Conservation (phyloP, 129 eudicot genomes). For the Flaveria trinervia region DNA sequence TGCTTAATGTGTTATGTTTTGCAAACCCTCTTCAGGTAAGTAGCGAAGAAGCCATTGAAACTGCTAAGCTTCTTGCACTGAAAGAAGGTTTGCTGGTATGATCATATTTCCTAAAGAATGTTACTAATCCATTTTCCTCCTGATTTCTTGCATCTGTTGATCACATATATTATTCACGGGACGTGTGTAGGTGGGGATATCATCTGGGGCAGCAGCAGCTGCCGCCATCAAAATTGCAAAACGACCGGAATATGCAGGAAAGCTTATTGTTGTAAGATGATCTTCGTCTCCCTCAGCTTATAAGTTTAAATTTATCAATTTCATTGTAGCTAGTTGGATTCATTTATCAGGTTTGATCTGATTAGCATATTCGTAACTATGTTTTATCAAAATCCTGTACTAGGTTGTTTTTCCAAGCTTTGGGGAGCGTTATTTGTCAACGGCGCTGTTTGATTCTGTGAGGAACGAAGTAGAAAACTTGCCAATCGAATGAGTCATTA, state of each 20-base stretch:
- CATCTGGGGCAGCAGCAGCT: slow-evolving; percentile 25
- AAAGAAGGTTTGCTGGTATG: slow-evolving; percentile 79
- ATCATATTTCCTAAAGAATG: slow-evolving; percentile 1
- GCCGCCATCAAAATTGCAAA: slow-evolving; percentile 23
- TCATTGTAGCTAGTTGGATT: neutral
- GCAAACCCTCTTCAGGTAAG: slow-evolving; percentile 43
- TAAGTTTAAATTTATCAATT: neutral
- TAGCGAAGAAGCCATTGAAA: slow-evolving; percentile 72
- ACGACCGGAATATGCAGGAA: slow-evolving; percentile 21
- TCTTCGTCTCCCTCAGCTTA: neutral
- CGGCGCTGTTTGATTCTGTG: slow-evolving; percentile 6
- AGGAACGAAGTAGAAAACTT: slow-evolving; percentile 25
- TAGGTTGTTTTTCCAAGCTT: slow-evolving; percentile 19
- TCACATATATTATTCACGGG: neutral
- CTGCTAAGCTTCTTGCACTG: slow-evolving; percentile 66
- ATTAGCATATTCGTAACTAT: neutral
- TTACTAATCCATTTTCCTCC: neutral
- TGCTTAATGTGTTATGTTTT: neutral
- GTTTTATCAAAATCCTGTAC: neutral
- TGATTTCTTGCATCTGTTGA: neutral
- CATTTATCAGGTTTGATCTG: neutral
- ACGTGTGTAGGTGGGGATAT: slow-evolving; percentile 24
- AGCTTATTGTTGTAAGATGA: slow-evolving; percentile 28
- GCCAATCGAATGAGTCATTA: slow-evolving; percentile 12
- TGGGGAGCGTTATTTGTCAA: slow-evolving; percentile 23